Evolutionary conservation across 495 filamentous ascomycete species (phyloP).

Genomic region (Cercophora newfieldiana): DNA sequence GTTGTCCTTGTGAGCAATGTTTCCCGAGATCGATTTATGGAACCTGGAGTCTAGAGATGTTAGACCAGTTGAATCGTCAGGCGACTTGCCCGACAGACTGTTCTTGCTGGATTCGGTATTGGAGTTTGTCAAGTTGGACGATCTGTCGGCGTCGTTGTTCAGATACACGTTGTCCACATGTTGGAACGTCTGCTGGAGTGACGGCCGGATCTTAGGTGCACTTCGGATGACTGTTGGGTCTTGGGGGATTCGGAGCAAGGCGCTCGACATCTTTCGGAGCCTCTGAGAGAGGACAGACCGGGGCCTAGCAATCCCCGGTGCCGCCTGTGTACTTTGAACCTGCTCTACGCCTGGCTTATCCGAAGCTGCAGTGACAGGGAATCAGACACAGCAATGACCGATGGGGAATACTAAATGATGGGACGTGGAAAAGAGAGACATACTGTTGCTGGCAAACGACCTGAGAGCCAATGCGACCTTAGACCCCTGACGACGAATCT

Average conservation of each 20-base stretch:
- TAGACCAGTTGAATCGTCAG: constrained; percentile 36
- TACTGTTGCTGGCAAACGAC: constrained; percentile 48
- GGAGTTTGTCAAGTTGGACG: constrained; percentile 10
- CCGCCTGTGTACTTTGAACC: not conserved
- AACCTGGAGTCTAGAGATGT: constrained; percentile 47
- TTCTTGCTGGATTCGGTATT: constrained; percentile 24
- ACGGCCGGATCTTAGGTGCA: constrained; percentile 37
- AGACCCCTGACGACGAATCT: constrained; percentile 42
- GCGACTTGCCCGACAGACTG: constrained; percentile 12
- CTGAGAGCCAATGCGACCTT: constrained; percentile 46
- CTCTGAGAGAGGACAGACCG: constrained; percentile 28
- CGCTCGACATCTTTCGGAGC: constrained; percentile 44
- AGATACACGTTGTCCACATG: not conserved
- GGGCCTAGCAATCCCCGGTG: constrained; percentile 9
- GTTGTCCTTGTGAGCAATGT: constrained; percentile 11
- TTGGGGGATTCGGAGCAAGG: constrained; percentile 41
- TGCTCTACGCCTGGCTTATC: constrained; percentile 26
- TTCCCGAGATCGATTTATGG: constrained; percentile 8
- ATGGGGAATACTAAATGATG: not conserved
- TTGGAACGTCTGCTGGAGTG: constrained; percentile 29
- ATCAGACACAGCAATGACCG: constrained; percentile 8
- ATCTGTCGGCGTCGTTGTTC: not conserved
- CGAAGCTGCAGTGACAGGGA: constrained; percentile 24
- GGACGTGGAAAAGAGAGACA: constrained; percentile 6
- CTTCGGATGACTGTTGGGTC: constrained; percentile 49